Conservation (phyloP, 441 rosid genomes). For the Syzygium syzygioides region DNA sequence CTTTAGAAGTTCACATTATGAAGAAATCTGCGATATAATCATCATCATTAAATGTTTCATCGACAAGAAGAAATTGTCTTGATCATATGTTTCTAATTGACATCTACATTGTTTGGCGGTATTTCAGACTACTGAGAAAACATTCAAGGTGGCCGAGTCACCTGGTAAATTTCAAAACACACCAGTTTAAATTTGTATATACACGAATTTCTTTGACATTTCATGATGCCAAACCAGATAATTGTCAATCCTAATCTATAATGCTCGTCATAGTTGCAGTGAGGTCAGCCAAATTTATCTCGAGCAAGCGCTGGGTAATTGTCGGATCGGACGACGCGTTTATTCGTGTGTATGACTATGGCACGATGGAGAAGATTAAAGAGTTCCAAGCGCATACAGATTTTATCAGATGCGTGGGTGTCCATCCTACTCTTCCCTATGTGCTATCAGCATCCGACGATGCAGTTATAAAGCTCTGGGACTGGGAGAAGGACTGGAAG, state of each 20-base stretch:
- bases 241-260: no score
- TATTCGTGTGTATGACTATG: conserved; percentile 3
- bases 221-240: not conserved
- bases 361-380: not conserved
- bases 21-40: not conserved
- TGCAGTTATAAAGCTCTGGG: not conserved
- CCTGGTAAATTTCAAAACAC: conserved; percentile 20
- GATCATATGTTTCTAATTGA: not conserved
- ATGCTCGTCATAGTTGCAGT: conserved; percentile 28
- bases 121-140: conserved; percentile 51
- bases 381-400: conserved; percentile 8
- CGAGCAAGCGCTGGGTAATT: not conserved
- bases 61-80: not conserved
- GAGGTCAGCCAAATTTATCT: conserved; percentile 52
- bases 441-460: conserved; percentile 7
- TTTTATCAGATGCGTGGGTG: conserved; percentile 1
- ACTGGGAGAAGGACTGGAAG: conserved; percentile 4
- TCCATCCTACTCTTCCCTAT: not conserved
- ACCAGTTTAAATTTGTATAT: not conserved
- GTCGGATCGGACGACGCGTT: conserved; percentile 1
- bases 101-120: not conserved
- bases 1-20: not conserved
- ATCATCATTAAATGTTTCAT: not conserved
- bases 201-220: no score
- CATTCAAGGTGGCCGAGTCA: conserved; percentile 60